A percentile compares a stretch with the other conserved stretches of the same genome.
phyloP scores from a whole-genome alignment of 2,329 filamentous ascomycete genomes.

The Pezicula neosporulosa region DNA sequence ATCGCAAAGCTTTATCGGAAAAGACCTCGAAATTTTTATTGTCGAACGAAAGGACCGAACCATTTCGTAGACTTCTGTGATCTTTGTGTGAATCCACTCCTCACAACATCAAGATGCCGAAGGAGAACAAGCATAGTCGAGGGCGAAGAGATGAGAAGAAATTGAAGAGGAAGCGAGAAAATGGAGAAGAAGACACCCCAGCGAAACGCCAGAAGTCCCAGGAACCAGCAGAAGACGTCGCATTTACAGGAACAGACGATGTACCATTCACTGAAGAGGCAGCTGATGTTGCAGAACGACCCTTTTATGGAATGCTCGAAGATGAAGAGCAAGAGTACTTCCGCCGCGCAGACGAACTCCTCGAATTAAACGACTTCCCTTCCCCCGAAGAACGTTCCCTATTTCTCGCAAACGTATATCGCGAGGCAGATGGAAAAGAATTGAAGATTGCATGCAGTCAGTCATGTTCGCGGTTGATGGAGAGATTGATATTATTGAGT shows the following conservation, averaged over 20 bases:
- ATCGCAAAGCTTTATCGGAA: no score
- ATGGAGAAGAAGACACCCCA: conserved; percentile 27
- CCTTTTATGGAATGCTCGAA: conserved; percentile 88
- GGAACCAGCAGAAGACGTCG: conserved; percentile 17
- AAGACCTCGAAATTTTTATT: no score
- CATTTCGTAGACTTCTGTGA: no score
- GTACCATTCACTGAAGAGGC: conserved; percentile 12
- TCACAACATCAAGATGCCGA: conserved; percentile 43
- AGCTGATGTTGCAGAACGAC: conserved; percentile 18
- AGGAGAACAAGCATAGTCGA: conserved; percentile 55
- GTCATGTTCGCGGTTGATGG: conserved; percentile 89
- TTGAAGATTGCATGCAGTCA: conserved; percentile 95
- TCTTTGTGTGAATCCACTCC: no score
- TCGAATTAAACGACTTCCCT: conserved; percentile 85
- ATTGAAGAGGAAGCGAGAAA: conserved; percentile 47
- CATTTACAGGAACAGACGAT: conserved; percentile 17
- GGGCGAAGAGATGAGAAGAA: conserved; percentile 48
- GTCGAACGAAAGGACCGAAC: no score
- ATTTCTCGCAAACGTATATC: conserved; percentile 79
- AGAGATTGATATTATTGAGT: conserved; percentile 82
- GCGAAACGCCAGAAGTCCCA: conserved; percentile 32
- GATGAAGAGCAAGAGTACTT: conserved; percentile 97
- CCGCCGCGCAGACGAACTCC: conserved; percentile 80
- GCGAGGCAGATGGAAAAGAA: conserved; percentile 87
- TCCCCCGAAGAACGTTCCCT: conserved; percentile 67